Evolutionary conservation across 2,329 filamentous ascomycete genomes (phyloP).

Genomic region (Lojkania enalia): DNA sequence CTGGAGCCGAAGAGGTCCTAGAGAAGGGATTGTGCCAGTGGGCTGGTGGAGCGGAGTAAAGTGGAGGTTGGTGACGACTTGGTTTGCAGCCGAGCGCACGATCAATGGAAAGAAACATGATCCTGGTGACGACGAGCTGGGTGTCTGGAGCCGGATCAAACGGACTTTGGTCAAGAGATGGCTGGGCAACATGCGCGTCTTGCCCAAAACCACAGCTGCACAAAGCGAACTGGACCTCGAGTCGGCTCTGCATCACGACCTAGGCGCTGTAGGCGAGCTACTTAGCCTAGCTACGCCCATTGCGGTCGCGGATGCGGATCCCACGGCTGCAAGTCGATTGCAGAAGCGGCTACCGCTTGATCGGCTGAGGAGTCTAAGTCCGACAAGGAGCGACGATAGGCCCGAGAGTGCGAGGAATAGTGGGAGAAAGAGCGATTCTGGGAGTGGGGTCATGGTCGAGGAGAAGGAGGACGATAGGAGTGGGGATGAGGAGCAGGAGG

Average conservation of each 20-base stretch:
- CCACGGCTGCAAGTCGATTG: conserved; percentile 36
- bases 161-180: conserved; percentile 46
- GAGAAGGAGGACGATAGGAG: conserved; percentile 45
- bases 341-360: conserved; percentile 21
- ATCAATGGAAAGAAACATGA: conserved; percentile 39
- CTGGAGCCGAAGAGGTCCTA: conserved; percentile 55
- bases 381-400: conserved; percentile 28
- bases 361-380: conserved; percentile 38
- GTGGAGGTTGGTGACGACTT: conserved; percentile 53
- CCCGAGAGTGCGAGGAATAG: conserved; percentile 17
- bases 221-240: conserved; percentile 5
- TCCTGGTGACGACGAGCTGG: conserved; percentile 44
- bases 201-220: conserved; percentile 16
- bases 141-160: conserved; percentile 45
- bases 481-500: conserved; percentile 23
- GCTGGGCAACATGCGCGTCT: conserved; percentile 42
- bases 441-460: conserved; percentile 47
- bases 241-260: conserved; percentile 17
- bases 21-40: conserved; percentile 45
- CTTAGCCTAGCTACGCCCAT: conserved; percentile 41
- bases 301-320: conserved; percentile 42
- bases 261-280: conserved; percentile 39
- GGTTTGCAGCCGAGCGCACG: conserved; percentile 51
- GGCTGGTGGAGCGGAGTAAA: conserved; percentile 47
- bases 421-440: conserved; percentile 25